Percentiles rank a stretch among this genome's conserved stretches.
Conservation (phyloP, 1,139 yeast species). For the Meyerozyma sp. region DNA sequence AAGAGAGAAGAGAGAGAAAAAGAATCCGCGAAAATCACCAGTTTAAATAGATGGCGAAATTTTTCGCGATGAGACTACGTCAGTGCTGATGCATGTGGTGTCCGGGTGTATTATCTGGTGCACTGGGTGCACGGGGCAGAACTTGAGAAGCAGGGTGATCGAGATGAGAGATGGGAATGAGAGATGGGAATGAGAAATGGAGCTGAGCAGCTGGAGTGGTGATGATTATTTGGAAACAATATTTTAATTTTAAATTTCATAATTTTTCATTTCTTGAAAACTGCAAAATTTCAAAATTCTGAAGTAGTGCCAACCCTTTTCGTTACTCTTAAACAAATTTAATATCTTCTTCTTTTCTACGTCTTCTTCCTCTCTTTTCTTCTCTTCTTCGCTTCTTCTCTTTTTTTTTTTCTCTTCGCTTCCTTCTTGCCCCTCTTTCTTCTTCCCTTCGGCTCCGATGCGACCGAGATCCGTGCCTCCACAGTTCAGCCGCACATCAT, state of each 20-base stretch:
- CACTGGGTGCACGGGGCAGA: too few species aligned
- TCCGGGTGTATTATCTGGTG: not conserved
- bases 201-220: too few species aligned
- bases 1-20: conserved; percentile 5
- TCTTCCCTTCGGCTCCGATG: not conserved
- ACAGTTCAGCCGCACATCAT: not conserved
- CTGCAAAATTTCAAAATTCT: not conserved
- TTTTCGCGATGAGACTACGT: conserved; percentile 1
- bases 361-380: not conserved
- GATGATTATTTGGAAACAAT: not conserved
- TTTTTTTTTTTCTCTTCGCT: too few species aligned
- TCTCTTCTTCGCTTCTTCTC: not conserved
- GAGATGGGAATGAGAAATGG: too few species aligned
- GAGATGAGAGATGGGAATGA: too few species aligned
- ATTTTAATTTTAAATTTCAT: not conserved
- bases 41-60: conserved; percentile 1
- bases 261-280: not conserved
- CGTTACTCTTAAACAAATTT: too few species aligned
- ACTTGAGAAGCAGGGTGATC: too few species aligned
- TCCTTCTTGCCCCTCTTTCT: not conserved
- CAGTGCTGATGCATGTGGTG: not conserved
- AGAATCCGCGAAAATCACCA: conserved; percentile 1
- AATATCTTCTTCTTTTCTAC: too few species aligned
- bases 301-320: too few species aligned
- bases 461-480: not conserved